Base-by-base conservation (phyloP, 2,329 filamentous ascomycete species). In the Colletotrichum sp. region DNA sequence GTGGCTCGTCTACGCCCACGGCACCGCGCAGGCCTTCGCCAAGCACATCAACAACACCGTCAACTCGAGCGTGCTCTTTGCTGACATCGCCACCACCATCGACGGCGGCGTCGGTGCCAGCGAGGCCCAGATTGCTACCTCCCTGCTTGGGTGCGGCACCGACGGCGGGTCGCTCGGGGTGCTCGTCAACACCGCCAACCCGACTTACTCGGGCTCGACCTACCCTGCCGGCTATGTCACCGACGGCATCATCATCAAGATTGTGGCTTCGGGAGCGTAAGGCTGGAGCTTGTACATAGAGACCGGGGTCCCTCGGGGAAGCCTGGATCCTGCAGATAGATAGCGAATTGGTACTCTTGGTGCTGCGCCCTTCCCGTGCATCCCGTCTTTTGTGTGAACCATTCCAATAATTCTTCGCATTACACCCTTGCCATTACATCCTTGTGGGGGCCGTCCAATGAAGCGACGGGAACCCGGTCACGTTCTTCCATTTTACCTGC, bases 1-100 rank as follows among this genome's bases (percentile, higher is more conserved):
- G 49, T 81, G 78, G 77, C 18, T 44, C 1, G 18, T 80, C 8
- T 77, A 68, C 60, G 26, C 59, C 26, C 32, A 63, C 24, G 62
- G 62, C 62, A 65, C 62, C 18, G 62, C 26, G 18, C 62, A 24
- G 32, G 26, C 36, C 0, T 65, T 65, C 8, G 62, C 62, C 26
- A 65, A 65, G 28, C 62, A 65, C 21, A 65, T 36, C 26, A 30
- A 28, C 30, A 32, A 21, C 30, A 32, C 18, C 15, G 32, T 65
- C 62, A 44, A 32, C 62, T 36, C 62, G 9, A 24, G n/a, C 9
- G 62, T 65, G 26, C 62, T 65, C 18, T 65, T 34, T 30, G 62
- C 30, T 13, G 62, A 65, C 36, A 65, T 65, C n/a, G 62, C 62
- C 36, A 36, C 18, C 36, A 44, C 62, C 62, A 65, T 65, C 36